These are phyloP conservation scores for Neohortaea acidophila DNA, from an alignment of 495 filamentous ascomycete species.

Conservation along the genomic window DNA sequence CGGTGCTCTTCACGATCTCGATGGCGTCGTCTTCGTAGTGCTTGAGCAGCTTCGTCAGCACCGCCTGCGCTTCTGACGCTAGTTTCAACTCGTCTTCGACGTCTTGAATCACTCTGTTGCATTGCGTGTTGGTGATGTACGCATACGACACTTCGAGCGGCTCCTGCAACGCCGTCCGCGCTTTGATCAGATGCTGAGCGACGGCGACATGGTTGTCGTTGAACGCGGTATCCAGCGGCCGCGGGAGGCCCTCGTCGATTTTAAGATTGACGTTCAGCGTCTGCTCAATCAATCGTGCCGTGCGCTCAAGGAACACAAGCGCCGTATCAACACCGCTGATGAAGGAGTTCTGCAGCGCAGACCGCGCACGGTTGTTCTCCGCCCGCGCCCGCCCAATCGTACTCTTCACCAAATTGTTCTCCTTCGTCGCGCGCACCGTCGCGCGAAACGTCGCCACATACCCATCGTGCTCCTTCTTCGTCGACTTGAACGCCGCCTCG, in stretches of 20 bases:
- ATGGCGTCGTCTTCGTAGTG: neutral
- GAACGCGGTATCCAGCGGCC: neutral
- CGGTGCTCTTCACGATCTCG: neutral
- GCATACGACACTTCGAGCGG: neutral
- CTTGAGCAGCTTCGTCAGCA: neutral
- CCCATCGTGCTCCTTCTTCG: neutral
- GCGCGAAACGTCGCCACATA: neutral
- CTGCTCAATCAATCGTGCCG: neutral
- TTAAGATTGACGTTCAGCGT: neutral
- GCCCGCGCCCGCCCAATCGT: neutral
- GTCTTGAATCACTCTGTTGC: neutral
- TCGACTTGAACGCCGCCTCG: conserved; percentile 16
- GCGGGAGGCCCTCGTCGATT: neutral
- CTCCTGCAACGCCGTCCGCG: neutral
- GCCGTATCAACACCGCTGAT: neutral
- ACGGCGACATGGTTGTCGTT: neutral
- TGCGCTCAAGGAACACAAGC: neutral
- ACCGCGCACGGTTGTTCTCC: neutral
- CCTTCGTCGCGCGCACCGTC: neutral
- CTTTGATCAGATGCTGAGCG: neutral
- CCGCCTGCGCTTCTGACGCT: neutral
- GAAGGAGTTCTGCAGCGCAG: neutral
- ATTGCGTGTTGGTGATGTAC: neutral
- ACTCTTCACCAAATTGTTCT: neutral
- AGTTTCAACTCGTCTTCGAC: neutral